Base-by-base conservation (phyloP, 139 green algal species). In the Chlorella vulgaris region DNA sequence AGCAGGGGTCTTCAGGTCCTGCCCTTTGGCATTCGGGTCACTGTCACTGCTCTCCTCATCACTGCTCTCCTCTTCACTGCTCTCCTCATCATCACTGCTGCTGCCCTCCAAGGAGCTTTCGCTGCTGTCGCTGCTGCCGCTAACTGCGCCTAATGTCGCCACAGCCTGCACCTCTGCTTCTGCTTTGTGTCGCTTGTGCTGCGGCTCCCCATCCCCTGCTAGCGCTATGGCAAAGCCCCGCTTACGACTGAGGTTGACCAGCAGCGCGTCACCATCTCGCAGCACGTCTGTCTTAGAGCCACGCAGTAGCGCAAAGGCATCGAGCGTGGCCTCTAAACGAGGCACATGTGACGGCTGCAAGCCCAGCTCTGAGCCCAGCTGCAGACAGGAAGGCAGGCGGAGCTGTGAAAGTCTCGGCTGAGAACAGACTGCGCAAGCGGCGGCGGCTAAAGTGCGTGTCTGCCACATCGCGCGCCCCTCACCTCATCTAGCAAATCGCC, bases 241-340 rank as follows among this genome's bases (percentile, higher is more conserved):
- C 58, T 83, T 83, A n/a, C 50, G 29, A 3, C 22, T 5, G 38
- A 47, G n/a, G 38, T 51, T 42, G 21, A 83, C 38, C 18, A 74
- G n/a, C 43, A 84, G 61, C 24, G 29, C 19, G 19, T 84, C 80
- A 7, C 80, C 80, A 4, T 84, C 80, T 0, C 69, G 69, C 61
- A 84, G 51, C 71, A 84, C 73, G 50, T 51, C 53, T 26, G 51
- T 61, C 53, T 28, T 35, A 74, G 36, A 60, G 71, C 61, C 31
- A 4, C 35, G 33, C 53, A 79, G 73, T 53, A 79, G 24, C 8
- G 26, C 51, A 55, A 69, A 79, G 8, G 33, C 53, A 31, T 69
- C 73, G 33, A 79, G 50, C 13, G 24, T 63, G 24, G 73, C 73
- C 2, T 28, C 73, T 15, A 79, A 53, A 35, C 73, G 53, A 0